phyloP scores from a whole-genome alignment of 176 grass and related monocot genomes.

The sorghum (Sorghum bicolor) region Sorghum_bicolor_NCBIv3 NC_012870.2:70068001-70068500 shows the following conservation, averaged over 20 bases:
- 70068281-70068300: neutral
- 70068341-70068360: slow-evolving; percentile 60
- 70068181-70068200: neutral
- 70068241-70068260: neutral
- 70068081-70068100: neutral
- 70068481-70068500: slow-evolving; percentile 2
- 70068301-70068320: neutral
- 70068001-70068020: neutral
- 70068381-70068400: slow-evolving; percentile 60
- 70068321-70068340: slow-evolving; percentile 21
- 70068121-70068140: neutral
- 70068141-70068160: neutral
- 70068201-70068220: neutral
- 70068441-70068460: slow-evolving; percentile 67
- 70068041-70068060: neutral
- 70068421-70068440: slow-evolving; percentile 91
- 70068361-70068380: slow-evolving; percentile 53
- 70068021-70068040: neutral
- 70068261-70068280: neutral
- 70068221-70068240: neutral
- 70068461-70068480: slow-evolving; percentile 48
- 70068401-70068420: slow-evolving; percentile 95
- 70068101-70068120: neutral
- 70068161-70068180: neutral
- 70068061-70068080: neutral